A percentile compares a stretch with the other conserved stretches of the same genome.
These are phyloP conservation scores for Xylaria sp. DNA, from an alignment of 2,329 filamentous ascomycete species.

Conservation along the genomic window DNA sequence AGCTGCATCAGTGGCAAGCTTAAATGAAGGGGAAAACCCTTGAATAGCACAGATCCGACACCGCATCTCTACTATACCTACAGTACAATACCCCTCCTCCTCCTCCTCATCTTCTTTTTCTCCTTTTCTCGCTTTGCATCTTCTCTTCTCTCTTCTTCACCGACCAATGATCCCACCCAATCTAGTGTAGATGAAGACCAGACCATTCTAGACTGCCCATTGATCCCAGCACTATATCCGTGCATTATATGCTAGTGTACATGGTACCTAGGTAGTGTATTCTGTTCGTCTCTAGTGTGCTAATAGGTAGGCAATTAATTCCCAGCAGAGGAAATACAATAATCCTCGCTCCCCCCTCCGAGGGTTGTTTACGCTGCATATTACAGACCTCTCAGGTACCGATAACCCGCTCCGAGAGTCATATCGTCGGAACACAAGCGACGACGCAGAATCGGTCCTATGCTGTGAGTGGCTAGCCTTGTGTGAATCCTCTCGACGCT, in stretches of 20 bases:
- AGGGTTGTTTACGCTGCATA: too few relatives aligned
- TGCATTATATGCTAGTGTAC: neutral
- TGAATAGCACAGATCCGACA: neutral
- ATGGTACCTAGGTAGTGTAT: neutral
- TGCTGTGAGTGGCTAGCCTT: constrained; percentile 26
- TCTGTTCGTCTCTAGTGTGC: neutral
- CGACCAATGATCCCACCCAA: neutral
- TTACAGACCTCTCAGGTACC: too few relatives aligned
- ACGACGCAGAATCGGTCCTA: constrained; percentile 3
- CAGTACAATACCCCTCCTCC: neutral
- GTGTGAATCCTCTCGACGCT: constrained; percentile 19
- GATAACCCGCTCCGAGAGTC: neutral
- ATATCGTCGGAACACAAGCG: neutral
- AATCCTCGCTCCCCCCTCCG: neutral
- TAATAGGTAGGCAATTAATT: neutral
- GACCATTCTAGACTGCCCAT: neutral
- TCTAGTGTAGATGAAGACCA: constrained; percentile 9
- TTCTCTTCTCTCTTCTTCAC: neutral
- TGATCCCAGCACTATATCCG: neutral
- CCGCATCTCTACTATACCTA: neutral
- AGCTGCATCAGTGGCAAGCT: constrained; percentile 12
- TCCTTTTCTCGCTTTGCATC: neutral
- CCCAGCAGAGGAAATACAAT: neutral
- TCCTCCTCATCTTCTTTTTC: neutral
- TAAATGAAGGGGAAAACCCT: neutral